Conservation (phyloP, 306 rosid species). For the Acacia confusa region DNA sequence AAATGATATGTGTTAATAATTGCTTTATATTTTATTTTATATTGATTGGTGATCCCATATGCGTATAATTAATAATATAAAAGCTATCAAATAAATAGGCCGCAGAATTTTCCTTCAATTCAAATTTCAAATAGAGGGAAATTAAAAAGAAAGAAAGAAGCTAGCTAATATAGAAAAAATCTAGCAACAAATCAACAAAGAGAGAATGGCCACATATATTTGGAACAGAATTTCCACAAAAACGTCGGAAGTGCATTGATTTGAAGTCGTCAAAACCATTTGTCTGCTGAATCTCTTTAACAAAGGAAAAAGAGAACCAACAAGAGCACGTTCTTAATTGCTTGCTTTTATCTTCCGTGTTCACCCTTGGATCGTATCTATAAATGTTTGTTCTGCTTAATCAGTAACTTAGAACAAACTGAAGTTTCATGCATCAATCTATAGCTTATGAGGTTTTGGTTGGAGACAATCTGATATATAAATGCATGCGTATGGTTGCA, state of each 20-base stretch:
- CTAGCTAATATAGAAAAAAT: neutral
- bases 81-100: neutral
- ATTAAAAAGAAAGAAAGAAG: neutral
- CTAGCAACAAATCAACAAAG: neutral
- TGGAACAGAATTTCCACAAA: constrained; percentile 12
- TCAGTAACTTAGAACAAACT: too few species aligned
- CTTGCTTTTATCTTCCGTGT: neutral
- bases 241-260: constrained; percentile 4
- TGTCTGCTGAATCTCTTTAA: neutral
- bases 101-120: neutral
- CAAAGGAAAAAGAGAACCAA: neutral
- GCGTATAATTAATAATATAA: neutral
- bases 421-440: neutral
- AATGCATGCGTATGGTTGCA: neutral
- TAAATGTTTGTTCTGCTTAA: neutral
- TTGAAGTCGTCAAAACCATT: neutral
- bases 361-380: neutral
- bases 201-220: neutral
- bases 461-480: neutral
- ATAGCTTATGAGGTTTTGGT: neutral
- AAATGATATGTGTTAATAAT: too few species aligned
- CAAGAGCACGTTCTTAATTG: neutral
- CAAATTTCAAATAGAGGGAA: neutral
- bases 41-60: neutral
- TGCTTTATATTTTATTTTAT: neutral